Percentiles rank a stretch among this genome's conserved stretches.
These are phyloP conservation scores for Panicum virgatum DNA, from an alignment of 202 grass and related monocot genomes.

Conservation along the genomic window DNA sequence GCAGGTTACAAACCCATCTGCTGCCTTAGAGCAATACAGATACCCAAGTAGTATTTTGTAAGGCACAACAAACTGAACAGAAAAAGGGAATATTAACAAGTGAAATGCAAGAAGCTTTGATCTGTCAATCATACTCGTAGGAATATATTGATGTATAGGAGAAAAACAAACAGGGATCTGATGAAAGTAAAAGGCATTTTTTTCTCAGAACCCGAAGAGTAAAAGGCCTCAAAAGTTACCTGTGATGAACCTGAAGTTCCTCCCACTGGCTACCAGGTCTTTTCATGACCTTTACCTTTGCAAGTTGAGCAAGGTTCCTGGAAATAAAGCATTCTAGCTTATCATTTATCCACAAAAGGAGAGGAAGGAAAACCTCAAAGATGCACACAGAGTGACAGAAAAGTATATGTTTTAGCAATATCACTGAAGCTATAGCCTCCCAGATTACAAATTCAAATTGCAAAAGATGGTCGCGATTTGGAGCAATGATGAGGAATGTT, in stretches of 20 bases:
- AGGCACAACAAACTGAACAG: not conserved
- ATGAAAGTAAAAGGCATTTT: too few species aligned
- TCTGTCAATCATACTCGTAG: not conserved
- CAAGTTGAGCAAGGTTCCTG: constrained; percentile 91
- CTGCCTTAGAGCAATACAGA: too few species aligned
- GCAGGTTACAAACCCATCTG: not conserved
- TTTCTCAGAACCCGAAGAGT: too few species aligned
- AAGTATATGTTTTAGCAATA: constrained; percentile 8
- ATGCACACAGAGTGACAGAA: not conserved
- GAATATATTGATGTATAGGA: constrained; percentile 20
- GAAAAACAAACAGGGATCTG: constrained; percentile 15
- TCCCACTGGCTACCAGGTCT: constrained; percentile 58
- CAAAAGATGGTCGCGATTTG: constrained; percentile 3
- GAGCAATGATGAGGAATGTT: too few species aligned
- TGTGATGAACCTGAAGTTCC: constrained; percentile 67
- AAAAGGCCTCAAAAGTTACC: constrained; percentile 41
- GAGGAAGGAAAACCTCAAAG: constrained; percentile 11
- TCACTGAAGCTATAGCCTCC: not conserved
- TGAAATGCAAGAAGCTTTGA: not conserved
- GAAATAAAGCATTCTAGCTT: constrained; percentile 38
- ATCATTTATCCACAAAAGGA: constrained; percentile 20
- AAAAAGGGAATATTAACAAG: not conserved
- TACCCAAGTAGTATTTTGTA: not conserved
- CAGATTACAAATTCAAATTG: not conserved
- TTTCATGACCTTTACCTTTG: constrained; percentile 90